Evolutionary conservation across 768 basidiomycete genomes (phyloP), one percentile per base, ranked within the genome.

Genomic region (Amanita polypyramis): DNA sequence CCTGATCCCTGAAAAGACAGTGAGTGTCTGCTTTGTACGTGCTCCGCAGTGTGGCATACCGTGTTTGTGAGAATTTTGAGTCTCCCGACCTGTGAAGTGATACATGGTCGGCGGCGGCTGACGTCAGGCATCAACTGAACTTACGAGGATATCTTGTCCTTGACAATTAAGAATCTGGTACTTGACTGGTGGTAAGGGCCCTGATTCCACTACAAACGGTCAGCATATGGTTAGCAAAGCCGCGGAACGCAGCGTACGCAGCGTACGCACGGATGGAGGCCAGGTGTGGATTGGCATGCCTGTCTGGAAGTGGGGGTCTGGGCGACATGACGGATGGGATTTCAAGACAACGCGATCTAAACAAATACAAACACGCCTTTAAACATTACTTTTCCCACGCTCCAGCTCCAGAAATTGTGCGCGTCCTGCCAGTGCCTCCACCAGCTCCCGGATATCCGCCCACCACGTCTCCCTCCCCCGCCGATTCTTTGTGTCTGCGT

Each of bases 121-220:
- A 15, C 19, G 12, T n/a, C 12, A 19, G 29, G 10, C 23, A 27
- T 29, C 21, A 33, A 17, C 17, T 1, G 33, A 33, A 32, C 52
- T 51, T 23, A 57, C 54, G 33, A 94, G 75, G 49, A 94, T 91
- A 61, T 91, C 81, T 60, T 82, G 80, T 2, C 85, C 87, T 62
- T 94, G 88, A 53, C 89, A 80, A 57, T 81, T 81, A 43, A 96
- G 79, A 52, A 89, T 85, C 73, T 94, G 92, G 62, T 90, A 95
- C 68, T 95, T 95, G 40, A 94, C 90, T 35, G 76, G 71, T 32
- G 85, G 85, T 50, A 80, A 66, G 42, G 56, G 52, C n/a, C 62
- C 60, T 10, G 59, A 60, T 51, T 64, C 59, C 37, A 70, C 70
- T 74, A 52, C 33, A 10, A 37, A 36, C 43, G 54, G 44, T 43